phyloP scores from a whole-genome alignment of 2,329 filamentous ascomycete species.

The Fusarium duplospermum region DNA sequence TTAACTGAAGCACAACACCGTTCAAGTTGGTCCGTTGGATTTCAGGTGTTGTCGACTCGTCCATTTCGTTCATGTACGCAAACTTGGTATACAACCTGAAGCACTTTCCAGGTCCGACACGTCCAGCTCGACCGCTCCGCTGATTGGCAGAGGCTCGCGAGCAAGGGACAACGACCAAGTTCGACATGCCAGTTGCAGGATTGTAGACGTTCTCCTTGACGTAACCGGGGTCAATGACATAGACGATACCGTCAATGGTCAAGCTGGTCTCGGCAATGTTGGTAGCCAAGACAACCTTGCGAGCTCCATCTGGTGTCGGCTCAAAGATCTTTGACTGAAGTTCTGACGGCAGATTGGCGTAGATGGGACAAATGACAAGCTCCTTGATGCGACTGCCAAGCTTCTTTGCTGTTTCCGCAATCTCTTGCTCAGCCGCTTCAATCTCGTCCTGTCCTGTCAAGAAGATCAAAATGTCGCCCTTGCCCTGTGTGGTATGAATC shows the following conservation, averaged over 20 bases:
- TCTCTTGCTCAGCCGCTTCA: constrained; percentile 83
- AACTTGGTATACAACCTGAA: constrained; percentile 95
- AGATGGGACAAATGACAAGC: constrained; percentile 91
- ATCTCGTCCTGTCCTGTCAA: constrained; percentile 97
- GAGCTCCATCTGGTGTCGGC: constrained; percentile 83
- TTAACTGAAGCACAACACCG: constrained; percentile 84
- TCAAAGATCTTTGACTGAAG: constrained; percentile 95
- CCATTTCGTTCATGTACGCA: constrained; percentile 94
- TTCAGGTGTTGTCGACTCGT: constrained; percentile 91
- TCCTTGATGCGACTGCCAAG: constrained; percentile 87
- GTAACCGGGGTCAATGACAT: constrained; percentile 95
- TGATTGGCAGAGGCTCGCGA: constrained; percentile 94
- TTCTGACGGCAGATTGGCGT: constrained; percentile 91
- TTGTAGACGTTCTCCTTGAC: constrained; percentile 97
- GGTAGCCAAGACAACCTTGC: constrained; percentile 93
- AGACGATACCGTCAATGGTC: constrained; percentile 95
- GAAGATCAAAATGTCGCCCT: constrained; percentile 93
- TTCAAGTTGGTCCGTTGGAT: constrained; percentile 93
- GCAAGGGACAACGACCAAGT: constrained; percentile 89
- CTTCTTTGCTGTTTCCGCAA: constrained; percentile 88
- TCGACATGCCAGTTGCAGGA: constrained; percentile 90
- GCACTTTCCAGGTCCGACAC: constrained; percentile 91
- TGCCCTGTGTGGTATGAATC: constrained; percentile 87
- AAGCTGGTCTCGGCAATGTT: constrained; percentile 97
- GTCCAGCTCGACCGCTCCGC: constrained; percentile 89